Evolutionary conservation across 768 basidiomycete species (phyloP), one percentile per base, ranked within the genome.

Genomic region (Pleurotus sapidus): DNA sequence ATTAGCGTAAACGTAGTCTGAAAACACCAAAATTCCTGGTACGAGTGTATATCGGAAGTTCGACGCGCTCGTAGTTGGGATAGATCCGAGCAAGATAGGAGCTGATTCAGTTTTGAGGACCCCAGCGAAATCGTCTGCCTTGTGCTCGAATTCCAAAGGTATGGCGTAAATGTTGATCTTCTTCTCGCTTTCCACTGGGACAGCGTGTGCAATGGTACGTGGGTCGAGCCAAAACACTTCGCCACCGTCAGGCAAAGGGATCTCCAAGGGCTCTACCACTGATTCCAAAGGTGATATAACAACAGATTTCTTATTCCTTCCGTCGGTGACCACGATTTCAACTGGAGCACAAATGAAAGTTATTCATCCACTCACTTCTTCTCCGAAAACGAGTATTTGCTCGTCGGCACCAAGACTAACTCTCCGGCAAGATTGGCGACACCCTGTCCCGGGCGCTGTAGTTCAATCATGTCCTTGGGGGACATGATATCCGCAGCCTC

Each of bases 221-320:
- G 78, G 71, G 50, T 85, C 81, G 11, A 94, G 77, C 92, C 92
- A 94, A 72, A 94, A 93, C 2, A 80, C 79, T 46, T 90, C 86
- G 18, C 90, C 91, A 7, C 84, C 88, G 48, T 84, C 82, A 20
- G 80, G 73, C 38, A 92, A 78, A 14, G 84, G 76, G 55, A 89
- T 75, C 59, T 86, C 74, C 39, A 86, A 66, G 1, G 84, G 77
- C 55, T 54, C 12, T 11, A 74, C 72, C 15, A 72, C 68, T 2
- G 81, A 77, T 54, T 82, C 81, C 56, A 91, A 73, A 25, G 87
- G 76, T 12, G 82, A 76, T 54, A 93, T 70, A 62, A 79, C 79
- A 55, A 92, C 76, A 8, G 82, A 84, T 65, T 88, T 91, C 70
- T 81, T 75, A 61, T 89, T 89, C 68, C 91, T 93, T 59, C 3